A percentile compares a stretch with the other conserved stretches of the same genome.
Conservation (phyloP, 345 rosid species). For the Brassica napus region DNA sequence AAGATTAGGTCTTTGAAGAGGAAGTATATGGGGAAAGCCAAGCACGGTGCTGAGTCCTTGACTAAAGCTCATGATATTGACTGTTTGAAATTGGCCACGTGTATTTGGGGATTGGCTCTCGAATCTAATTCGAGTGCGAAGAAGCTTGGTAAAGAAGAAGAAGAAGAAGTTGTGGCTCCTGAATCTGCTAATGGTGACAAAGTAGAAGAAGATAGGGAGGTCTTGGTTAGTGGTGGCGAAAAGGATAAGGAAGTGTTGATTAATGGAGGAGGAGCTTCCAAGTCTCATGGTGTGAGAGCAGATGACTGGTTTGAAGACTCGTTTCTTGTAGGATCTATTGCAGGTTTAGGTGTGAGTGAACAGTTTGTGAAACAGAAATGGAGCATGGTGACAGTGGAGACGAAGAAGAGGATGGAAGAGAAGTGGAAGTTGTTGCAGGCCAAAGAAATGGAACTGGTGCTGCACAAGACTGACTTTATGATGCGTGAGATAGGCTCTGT, state of each 20-base stretch:
- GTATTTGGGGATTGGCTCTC: conserved; percentile 40
- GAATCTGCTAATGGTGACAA: background rate
- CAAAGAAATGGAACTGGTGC: background rate
- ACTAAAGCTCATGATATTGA: conserved; percentile 36
- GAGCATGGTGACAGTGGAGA: background rate
- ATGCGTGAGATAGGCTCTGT: background rate
- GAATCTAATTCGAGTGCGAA: background rate
- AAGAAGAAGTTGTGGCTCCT: background rate
- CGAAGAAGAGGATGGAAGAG: conserved; percentile 8
- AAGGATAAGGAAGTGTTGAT: background rate
- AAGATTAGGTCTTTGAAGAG: conserved; percentile 46
- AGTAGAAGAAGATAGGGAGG: background rate
- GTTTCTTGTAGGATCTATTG: background rate
- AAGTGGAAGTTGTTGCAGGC: background rate
- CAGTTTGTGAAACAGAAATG: background rate
- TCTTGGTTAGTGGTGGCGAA: background rate
- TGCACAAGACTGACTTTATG: background rate
- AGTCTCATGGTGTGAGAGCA: background rate
- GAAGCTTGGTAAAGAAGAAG: background rate
- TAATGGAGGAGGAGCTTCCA: background rate
- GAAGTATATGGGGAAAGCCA: conserved; percentile 34
- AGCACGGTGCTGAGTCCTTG: conserved; percentile 20
- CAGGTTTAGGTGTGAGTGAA: conserved; percentile 9
- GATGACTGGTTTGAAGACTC: conserved; percentile 21
- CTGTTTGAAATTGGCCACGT: conserved; percentile 30